A percentile compares a stretch with the other conserved stretches of the same genome.
Conservation (phyloP, 192 early-diverging fungal species). For the Allomyces javanicus region DNA sequence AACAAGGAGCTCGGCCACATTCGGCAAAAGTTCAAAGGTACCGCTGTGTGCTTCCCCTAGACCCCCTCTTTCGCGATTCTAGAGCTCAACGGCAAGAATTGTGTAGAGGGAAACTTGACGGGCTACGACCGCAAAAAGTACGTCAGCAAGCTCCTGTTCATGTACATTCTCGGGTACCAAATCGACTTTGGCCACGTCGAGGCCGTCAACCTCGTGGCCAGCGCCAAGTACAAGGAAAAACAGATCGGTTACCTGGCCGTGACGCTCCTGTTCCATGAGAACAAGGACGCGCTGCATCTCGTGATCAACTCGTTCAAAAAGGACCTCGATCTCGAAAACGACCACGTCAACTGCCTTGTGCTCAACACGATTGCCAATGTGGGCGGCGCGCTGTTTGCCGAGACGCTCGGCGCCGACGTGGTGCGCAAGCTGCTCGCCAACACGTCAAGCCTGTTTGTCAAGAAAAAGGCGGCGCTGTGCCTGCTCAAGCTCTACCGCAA, state of each 20-base stretch:
- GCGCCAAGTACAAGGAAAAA: conserved; percentile 88
- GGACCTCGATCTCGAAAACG: conserved; percentile 65
- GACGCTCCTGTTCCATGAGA: conserved; percentile 76
- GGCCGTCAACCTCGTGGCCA: conserved; percentile 76
- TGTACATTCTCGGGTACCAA: conserved; percentile 97
- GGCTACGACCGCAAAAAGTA: conserved; percentile 99
- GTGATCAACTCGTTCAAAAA: conserved; percentile 76
- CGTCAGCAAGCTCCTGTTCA: conserved; percentile 96
- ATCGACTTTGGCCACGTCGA: conserved; percentile 97
- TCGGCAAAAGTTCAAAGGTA: conserved; percentile 94
- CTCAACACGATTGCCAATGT: conserved; percentile 96
- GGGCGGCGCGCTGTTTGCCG: conserved; percentile 77
- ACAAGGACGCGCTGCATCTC: conserved; percentile 55
- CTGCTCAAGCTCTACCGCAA: conserved; percentile 73
- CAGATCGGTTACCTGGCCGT: conserved; percentile 96
- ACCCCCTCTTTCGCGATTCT: not conserved
- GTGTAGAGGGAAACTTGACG: conserved; percentile 62
- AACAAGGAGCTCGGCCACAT: conserved; percentile 99
- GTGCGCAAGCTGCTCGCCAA: conserved; percentile 55
- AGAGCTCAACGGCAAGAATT: not conserved
- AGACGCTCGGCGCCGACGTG: conserved; percentile 63
- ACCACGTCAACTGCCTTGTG: conserved; percentile 75
- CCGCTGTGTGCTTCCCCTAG: not conserved
- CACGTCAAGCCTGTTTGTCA: conserved; percentile 62
- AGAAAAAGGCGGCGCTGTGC: conserved; percentile 93